Conservation (phyloP, 495 filamentous ascomycete genomes). For the Neurospora sublineolata region DNA sequence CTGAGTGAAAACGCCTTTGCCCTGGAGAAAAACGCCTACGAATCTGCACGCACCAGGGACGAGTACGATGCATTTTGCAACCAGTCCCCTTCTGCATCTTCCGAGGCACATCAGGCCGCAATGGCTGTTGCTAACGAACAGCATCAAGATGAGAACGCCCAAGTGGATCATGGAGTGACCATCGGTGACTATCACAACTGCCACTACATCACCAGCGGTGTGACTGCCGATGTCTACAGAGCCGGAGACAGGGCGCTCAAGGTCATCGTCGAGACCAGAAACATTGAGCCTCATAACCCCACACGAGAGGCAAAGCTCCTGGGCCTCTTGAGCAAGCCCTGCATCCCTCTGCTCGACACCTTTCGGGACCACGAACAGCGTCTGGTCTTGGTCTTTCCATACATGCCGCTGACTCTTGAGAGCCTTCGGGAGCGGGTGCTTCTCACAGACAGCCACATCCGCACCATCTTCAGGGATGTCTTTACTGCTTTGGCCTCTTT, state of each 20-base stretch:
- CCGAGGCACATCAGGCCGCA: neutral
- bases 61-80: slow-evolving; percentile 31
- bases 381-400: slow-evolving; percentile 75
- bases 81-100: neutral
- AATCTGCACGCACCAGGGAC: slow-evolving; percentile 29
- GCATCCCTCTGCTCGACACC: slow-evolving; percentile 55
- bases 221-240: slow-evolving; percentile 73
- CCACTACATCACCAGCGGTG: slow-evolving; percentile 56
- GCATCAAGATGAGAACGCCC: slow-evolving; percentile 9
- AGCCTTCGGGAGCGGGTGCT: slow-evolving; percentile 40
- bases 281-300: slow-evolving; percentile 70
- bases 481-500: slow-evolving; percentile 63
- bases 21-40: slow-evolving; percentile 34
- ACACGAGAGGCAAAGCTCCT: slow-evolving; percentile 68
- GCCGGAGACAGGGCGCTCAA: slow-evolving; percentile 63
- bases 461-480: slow-evolving; percentile 47
- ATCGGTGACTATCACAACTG: slow-evolving; percentile 67
- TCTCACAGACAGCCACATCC: slow-evolving; percentile 32
- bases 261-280: slow-evolving; percentile 61
- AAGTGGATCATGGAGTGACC: slow-evolving; percentile 30
- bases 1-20: slow-evolving; percentile 20
- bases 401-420: slow-evolving; percentile 59
- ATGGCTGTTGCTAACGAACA: neutral
- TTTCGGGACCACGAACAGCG: slow-evolving; percentile 60
- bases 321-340: slow-evolving; percentile 30